Percentiles rank a stretch among this genome's conserved stretches.
Evolutionary conservation across 257 asterid genomes (phyloP).

Genomic region (Solanum arcanum): DNA sequence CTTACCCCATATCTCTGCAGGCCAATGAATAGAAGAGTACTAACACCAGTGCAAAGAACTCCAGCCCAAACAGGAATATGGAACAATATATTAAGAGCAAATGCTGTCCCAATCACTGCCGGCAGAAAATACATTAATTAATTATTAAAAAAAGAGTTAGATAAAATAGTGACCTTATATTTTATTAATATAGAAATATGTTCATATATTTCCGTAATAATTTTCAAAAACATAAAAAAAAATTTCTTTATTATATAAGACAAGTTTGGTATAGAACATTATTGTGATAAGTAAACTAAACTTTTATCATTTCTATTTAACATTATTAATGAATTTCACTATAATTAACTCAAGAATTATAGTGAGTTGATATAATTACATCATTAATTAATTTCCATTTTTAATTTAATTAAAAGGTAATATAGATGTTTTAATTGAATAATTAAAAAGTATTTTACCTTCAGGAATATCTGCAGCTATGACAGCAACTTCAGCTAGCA

Average conservation of each 20-base stretch:
- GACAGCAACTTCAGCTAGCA: slow-evolving; percentile 83
- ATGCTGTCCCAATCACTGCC: slow-evolving; percentile 91
- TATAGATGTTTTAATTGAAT: background rate
- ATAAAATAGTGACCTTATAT: background rate
- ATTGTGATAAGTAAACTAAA: background rate
- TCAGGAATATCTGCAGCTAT: slow-evolving; percentile 97
- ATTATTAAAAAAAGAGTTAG: background rate
- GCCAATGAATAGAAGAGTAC: slow-evolving; percentile 69
- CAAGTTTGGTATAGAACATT: background rate
- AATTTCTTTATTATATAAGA: background rate
- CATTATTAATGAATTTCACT: background rate
- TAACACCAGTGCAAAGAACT: slow-evolving; percentile 72
- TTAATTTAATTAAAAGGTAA: background rate
- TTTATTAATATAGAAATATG: background rate
- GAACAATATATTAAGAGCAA: slow-evolving; percentile 75
- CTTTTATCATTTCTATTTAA: background rate
- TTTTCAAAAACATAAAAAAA: no score
- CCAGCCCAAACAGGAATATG: slow-evolving; percentile 83
- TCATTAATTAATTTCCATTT: background rate
- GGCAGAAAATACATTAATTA: background rate
- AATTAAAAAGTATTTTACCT: slow-evolving; percentile 23
- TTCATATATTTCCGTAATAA: background rate
- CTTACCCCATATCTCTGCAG: slow-evolving; percentile 77
- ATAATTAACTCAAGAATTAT: no score
- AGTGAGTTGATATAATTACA: no score